Percentiles rank a stretch among this genome's conserved stretches.
Conservation (phyloP, 805 yeast genomes). For the Ogataea parapolymorpha region DNA sequence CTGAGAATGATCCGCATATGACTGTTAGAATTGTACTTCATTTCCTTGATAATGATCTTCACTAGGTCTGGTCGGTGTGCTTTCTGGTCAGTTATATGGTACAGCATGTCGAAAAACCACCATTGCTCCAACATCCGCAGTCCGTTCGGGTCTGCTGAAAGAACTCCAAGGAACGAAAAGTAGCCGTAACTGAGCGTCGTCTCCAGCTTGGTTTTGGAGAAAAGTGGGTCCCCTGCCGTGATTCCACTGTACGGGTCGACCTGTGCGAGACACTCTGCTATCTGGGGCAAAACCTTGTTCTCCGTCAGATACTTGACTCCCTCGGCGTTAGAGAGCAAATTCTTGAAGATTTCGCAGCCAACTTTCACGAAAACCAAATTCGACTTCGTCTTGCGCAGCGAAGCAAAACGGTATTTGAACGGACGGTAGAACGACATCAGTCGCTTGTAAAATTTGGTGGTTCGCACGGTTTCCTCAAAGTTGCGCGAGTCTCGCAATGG, state of each 20-base stretch:
- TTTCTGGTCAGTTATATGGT: constrained; percentile 59
- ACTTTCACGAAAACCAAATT: constrained; percentile 60
- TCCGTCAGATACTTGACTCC: constrained; percentile 66
- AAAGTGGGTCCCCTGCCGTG: constrained; percentile 67
- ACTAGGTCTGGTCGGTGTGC: constrained; percentile 56
- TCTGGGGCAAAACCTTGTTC: constrained; percentile 80
- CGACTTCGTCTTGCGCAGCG: constrained; percentile 45
- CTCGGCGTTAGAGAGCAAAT: constrained; percentile 56
- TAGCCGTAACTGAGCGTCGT: constrained; percentile 73
- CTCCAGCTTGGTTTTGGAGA: constrained; percentile 56
- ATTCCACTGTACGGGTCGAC: constrained; percentile 78
- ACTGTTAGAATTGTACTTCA: constrained; percentile 53
- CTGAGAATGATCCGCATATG: constrained; percentile 67
- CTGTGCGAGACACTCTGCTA: constrained; percentile 86
- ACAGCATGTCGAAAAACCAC: constrained; percentile 79
- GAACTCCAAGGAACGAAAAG: constrained; percentile 70
- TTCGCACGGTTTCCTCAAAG: constrained; percentile 71
- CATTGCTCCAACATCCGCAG: constrained; percentile 68
- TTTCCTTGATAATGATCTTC: constrained; percentile 52
- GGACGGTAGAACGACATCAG: constrained; percentile 87
- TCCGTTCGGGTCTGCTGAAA: constrained; percentile 62
- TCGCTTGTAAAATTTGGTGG: constrained; percentile 83
- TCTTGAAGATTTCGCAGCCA: constrained; percentile 72
- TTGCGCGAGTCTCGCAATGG: constrained; percentile 71
- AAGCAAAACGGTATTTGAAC: constrained; percentile 75